A percentile compares a stretch with the other conserved stretches of the same genome.
Conservation (phyloP, 805 yeast species). For the Candida qinlingensis region DNA sequence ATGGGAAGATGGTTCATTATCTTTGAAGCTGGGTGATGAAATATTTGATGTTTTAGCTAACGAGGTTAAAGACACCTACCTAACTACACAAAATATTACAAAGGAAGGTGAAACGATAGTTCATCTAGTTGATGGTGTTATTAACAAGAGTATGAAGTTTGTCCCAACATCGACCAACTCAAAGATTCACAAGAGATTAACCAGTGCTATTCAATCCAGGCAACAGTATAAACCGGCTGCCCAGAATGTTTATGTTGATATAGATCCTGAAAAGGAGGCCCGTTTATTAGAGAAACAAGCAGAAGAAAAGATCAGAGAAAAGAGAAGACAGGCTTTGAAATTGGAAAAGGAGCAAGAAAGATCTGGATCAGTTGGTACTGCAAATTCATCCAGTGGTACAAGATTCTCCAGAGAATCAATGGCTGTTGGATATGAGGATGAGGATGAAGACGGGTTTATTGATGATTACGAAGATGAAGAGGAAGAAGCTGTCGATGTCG, state of each 20-base stretch:
- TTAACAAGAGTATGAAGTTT: slow-evolving; percentile 63
- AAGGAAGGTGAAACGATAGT: slow-evolving; percentile 4
- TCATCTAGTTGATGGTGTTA: slow-evolving; percentile 43
- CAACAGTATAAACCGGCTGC: slow-evolving; percentile 31
- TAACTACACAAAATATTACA: slow-evolving; percentile 46
- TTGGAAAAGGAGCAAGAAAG: slow-evolving; percentile 53
- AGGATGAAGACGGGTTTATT: slow-evolving; percentile 27
- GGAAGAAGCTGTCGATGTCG: slow-evolving; percentile 34
- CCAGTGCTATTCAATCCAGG: slow-evolving; percentile 52
- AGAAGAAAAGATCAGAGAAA: slow-evolving; percentile 57
- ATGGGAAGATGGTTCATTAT: slow-evolving; percentile 91
- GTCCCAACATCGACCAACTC: slow-evolving; percentile 91
- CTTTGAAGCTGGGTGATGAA: slow-evolving; percentile 84
- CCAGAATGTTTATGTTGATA: slow-evolving; percentile 34
- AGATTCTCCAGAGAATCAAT: slow-evolving; percentile 20
- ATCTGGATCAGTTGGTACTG: slow-evolving; percentile 34
- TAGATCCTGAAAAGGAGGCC: slow-evolving; percentile 69
- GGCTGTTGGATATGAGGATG: slow-evolving; percentile 34
- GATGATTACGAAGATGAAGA: slow-evolving; percentile 54
- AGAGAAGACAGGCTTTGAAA: slow-evolving; percentile 54
- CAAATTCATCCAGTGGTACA: slow-evolving; percentile 15
- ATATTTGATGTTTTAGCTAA: slow-evolving; percentile 70
- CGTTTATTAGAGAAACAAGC: slow-evolving; percentile 63
- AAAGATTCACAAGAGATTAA: slow-evolving; percentile 72
- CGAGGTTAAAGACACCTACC: slow-evolving; percentile 62